These are phyloP conservation scores for Trametes sp. DNA, from an alignment of 1,284 basidiomycete species.

Conservation along the genomic window DNA sequence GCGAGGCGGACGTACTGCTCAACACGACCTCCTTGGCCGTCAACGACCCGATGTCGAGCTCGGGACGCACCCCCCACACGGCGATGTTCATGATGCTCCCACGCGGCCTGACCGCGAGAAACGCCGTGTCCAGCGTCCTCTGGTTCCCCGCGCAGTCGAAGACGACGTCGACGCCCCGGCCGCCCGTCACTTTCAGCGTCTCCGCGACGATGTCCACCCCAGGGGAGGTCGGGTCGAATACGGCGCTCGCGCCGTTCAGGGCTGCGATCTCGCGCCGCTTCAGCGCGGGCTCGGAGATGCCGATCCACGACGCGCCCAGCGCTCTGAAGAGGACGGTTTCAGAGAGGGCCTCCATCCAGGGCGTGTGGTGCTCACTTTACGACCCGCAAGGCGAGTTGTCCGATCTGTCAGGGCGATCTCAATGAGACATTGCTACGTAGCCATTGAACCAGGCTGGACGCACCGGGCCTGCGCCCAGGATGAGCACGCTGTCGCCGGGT, in stretches of 20 bases:
- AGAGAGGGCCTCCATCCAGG: background rate
- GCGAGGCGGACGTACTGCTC: slow-evolving; percentile 23
- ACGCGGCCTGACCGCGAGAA: slow-evolving; percentile 35
- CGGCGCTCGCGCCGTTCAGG: slow-evolving; percentile 33
- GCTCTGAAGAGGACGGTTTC: background rate
- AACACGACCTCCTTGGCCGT: slow-evolving; percentile 39
- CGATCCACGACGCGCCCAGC: slow-evolving; percentile 26
- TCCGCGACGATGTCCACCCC: background rate
- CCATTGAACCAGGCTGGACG: background rate
- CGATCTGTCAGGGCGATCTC: slow-evolving; percentile 14
- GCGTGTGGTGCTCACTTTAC: slow-evolving; percentile 11
- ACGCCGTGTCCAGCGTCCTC: slow-evolving; percentile 34
- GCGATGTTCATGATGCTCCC: slow-evolving; percentile 41
- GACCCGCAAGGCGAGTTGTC: slow-evolving; percentile 14
- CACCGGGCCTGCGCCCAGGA: slow-evolving; percentile 44
- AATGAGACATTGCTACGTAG: no score
- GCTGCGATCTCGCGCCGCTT: slow-evolving; percentile 33
- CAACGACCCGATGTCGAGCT: slow-evolving; percentile 37
- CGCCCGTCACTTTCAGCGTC: background rate
- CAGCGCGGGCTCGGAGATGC: slow-evolving; percentile 38
- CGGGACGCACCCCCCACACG: slow-evolving; percentile 37
- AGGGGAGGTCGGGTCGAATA: slow-evolving; percentile 29
- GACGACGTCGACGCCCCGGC: slow-evolving; percentile 1
- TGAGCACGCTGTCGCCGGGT: slow-evolving; percentile 37
- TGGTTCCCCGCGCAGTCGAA: slow-evolving; percentile 35